Conservation (phyloP, 495 filamentous ascomycete species). For the Neurospora sp. region DNA sequence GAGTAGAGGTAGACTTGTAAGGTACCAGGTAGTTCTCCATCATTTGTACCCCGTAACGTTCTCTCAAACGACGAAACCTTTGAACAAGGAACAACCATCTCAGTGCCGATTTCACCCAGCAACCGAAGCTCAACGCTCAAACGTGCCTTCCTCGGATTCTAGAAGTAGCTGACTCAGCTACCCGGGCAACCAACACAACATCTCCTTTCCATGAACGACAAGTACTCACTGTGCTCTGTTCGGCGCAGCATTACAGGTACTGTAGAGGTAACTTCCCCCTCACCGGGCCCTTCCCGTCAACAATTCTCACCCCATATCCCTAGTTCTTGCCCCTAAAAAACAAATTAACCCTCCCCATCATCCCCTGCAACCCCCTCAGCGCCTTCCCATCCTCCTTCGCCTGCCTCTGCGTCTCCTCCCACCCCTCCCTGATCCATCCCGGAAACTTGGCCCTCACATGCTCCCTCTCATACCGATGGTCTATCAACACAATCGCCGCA, state of each 20-base stretch:
- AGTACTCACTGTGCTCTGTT: background rate
- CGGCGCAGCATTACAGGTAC: background rate
- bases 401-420: background rate
- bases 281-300: too few relatives aligned
- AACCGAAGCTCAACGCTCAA: background rate
- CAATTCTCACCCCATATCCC: too few relatives aligned
- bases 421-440: constrained; percentile 67
- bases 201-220: background rate
- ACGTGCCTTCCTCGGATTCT: background rate
- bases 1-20: background rate
- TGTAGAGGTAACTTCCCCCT: background rate
- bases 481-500: constrained; percentile 79
- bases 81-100: background rate
- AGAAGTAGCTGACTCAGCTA: background rate
- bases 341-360: constrained; percentile 43
- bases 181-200: background rate
- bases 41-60: background rate
- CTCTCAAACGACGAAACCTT: background rate
- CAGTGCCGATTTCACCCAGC: background rate
- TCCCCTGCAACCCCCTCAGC: constrained; percentile 37
- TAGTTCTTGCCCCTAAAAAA: constrained; percentile 46
- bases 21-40: background rate
- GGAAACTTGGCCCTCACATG: constrained; percentile 73
- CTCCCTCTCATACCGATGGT: constrained; percentile 59
- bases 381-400: constrained; percentile 32